Conservation (phyloP, 345 rosid species). For the Eucalyptus dawsonii region DNA sequence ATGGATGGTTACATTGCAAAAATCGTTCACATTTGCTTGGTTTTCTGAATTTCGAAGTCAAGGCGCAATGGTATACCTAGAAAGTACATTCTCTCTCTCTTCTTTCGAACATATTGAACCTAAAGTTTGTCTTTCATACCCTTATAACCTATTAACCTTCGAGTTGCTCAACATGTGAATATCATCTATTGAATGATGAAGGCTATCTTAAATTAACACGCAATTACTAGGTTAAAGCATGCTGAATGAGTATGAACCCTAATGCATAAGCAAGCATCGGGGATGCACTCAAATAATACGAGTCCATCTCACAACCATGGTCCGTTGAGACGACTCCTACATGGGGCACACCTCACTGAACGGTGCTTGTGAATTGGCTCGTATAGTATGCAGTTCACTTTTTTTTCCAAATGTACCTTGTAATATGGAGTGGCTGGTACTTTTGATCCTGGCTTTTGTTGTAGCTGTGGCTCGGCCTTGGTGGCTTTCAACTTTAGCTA, state of each 20-base stretch:
- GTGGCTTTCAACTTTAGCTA: not conserved
- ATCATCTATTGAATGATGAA: not conserved
- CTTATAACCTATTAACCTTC: not conserved
- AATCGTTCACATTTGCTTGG: not conserved
- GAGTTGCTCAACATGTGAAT: not conserved
- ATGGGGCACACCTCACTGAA: not conserved
- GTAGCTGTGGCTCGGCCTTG: not conserved
- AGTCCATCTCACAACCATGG: not conserved
- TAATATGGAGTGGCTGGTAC: not conserved
- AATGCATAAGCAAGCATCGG: not conserved
- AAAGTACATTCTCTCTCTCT: not conserved
- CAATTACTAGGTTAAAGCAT: not conserved
- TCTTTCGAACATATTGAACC: not conserved
- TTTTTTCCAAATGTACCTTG: not conserved
- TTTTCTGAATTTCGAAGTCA: not conserved
- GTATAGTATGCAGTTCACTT: no score
- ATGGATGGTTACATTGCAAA: not conserved
- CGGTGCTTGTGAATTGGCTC: not conserved
- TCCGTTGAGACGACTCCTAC: not conserved
- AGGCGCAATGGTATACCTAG: not conserved
- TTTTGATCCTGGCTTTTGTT: not conserved
- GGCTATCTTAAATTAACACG: not conserved
- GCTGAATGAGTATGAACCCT: not conserved
- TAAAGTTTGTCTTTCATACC: not conserved
- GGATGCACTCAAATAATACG: not conserved